Evolutionary conservation across 768 basidiomycete species (phyloP), one percentile per base, ranked within the genome.

Genomic region (Trichaptum fuscoviolaceum): DNA sequence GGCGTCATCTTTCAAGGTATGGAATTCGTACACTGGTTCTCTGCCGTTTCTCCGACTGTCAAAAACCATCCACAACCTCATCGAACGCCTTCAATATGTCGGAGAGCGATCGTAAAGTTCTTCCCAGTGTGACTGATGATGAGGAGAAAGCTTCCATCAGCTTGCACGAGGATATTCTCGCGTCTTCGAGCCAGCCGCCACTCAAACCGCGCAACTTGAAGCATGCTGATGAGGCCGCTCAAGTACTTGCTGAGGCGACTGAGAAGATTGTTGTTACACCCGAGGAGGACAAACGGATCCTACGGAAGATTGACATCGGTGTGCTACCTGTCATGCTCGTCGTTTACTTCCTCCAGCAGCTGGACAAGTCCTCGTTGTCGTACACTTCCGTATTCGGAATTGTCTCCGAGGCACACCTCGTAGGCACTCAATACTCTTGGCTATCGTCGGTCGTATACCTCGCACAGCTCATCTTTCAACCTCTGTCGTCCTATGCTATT

Each of bases 301-400:
- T 80, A 57, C 70, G 78, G 63, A 80, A 80, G 64, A 67, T 67
- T 57, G 59, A 61, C 59, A 61, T 25, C 9, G 24, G 59, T 9
- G 25, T 61, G 6, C 30, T 61, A 23, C 59, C 64, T 4, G 18
- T 58, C 12, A 59, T 69, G 57, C 60, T 62, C 34, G 35, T 64
- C 25, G 68, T 78, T 27, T 81, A 81, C 67, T 80, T 80, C 66
- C 71, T 79, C n/a, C 80, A 81, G 69, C 80, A 81, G 69, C 52
- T 24, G 17, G 23, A 18, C 58, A 80, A 78, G 67, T 81, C 81
- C 1, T 81, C 82, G 1, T 70, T 84, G 26, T 82, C 81, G 12
- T 84, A 83, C 67, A 78, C 83, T 0, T 80, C 82, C 7, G 80
- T 83, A 8, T 84, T 82, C 68, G 77, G 76, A 15, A 76, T 83